phyloP scores from a whole-genome alignment of 805 yeast genomes.

The Kuraishia piskuri region DNA sequence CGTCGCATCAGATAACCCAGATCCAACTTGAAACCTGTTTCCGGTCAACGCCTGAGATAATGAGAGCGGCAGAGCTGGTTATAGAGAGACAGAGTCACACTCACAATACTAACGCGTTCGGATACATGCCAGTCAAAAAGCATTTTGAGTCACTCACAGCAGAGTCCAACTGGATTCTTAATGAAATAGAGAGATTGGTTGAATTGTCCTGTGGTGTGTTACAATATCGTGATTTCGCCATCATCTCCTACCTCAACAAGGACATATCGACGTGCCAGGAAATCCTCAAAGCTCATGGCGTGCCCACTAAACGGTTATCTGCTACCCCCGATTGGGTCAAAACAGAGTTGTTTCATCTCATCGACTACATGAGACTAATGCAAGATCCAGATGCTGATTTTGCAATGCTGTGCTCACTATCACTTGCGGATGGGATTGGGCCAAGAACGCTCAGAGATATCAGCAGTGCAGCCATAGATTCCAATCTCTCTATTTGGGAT shows the following conservation, averaged over 20 bases:
- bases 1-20: slow-evolving; percentile 13
- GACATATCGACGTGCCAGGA: slow-evolving; percentile 32
- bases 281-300: slow-evolving; percentile 29
- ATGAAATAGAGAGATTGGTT: slow-evolving; percentile 35
- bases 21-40: slow-evolving; percentile 42
- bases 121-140: slow-evolving; percentile 18
- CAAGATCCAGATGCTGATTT: slow-evolving; percentile 22
- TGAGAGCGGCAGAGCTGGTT: slow-evolving; percentile 30
- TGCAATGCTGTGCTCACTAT: slow-evolving; percentile 17
- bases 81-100: slow-evolving; percentile 10
- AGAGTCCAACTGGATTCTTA: slow-evolving; percentile 33
- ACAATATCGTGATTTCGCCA: slow-evolving; percentile 39
- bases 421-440: slow-evolving; percentile 11
- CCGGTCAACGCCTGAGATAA: slow-evolving; percentile 51
- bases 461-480: slow-evolving; percentile 3
- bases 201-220: slow-evolving; percentile 32
- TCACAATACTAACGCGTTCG: slow-evolving; percentile 8
- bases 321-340: slow-evolving; percentile 44
- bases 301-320: slow-evolving; percentile 34
- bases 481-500: slow-evolving; percentile 14
- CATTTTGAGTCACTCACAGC: slow-evolving; percentile 20
- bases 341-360: slow-evolving; percentile 31
- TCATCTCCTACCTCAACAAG: slow-evolving; percentile 43
- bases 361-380: slow-evolving; percentile 40
- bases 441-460: slow-evolving; percentile 6